A percentile compares a stretch with the other conserved stretches of the same genome.
These are phyloP conservation scores for Gaertneriomyces semiglobifer DNA, from an alignment of 192 early-diverging fungal genomes.

Conservation along the genomic window DNA sequence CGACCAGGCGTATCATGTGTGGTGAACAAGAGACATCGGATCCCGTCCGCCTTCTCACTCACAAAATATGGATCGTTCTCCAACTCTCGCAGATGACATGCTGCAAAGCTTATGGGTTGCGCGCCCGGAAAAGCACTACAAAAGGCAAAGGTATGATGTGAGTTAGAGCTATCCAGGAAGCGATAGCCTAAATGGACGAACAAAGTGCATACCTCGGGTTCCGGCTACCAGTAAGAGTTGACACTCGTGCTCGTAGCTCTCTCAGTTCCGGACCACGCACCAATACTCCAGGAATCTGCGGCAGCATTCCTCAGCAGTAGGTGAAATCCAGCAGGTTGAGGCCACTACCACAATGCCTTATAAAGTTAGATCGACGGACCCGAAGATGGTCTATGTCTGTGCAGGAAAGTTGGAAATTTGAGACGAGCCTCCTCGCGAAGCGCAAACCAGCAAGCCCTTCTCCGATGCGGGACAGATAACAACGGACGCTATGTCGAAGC, in stretches of 20 bases:
- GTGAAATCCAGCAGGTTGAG: neutral
- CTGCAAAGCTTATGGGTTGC: conserved; percentile 51
- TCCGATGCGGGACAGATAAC: too few relatives aligned
- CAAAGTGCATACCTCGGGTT: neutral
- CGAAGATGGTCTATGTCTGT: too few relatives aligned
- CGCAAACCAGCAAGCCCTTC: too few relatives aligned
- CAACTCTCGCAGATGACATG: conserved; percentile 42
- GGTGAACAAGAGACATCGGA: conserved; percentile 50
- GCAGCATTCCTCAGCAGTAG: conserved; percentile 28
- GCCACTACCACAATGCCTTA: too few relatives aligned
- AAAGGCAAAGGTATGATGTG: conserved; percentile 7
- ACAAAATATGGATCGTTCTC: conserved; percentile 56
- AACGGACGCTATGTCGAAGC: too few relatives aligned
- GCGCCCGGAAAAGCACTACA: conserved; percentile 49
- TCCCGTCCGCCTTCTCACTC: conserved; percentile 59
- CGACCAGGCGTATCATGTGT: conserved; percentile 15
- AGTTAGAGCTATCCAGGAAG: too few relatives aligned
- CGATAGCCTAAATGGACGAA: too few relatives aligned
- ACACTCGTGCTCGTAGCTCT: conserved; percentile 16
- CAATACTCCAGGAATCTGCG: conserved; percentile 23
- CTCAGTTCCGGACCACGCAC: conserved; percentile 18
- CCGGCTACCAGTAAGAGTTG: neutral
- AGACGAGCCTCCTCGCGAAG: too few relatives aligned
- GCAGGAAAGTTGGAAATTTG: too few relatives aligned
- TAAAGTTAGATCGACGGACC: too few relatives aligned